A percentile compares a stretch with the other conserved stretches of the same genome.
phyloP scores from a whole-genome alignment of 2,329 filamentous ascomycete genomes.

The Colletotrichum kahawae region DNA sequence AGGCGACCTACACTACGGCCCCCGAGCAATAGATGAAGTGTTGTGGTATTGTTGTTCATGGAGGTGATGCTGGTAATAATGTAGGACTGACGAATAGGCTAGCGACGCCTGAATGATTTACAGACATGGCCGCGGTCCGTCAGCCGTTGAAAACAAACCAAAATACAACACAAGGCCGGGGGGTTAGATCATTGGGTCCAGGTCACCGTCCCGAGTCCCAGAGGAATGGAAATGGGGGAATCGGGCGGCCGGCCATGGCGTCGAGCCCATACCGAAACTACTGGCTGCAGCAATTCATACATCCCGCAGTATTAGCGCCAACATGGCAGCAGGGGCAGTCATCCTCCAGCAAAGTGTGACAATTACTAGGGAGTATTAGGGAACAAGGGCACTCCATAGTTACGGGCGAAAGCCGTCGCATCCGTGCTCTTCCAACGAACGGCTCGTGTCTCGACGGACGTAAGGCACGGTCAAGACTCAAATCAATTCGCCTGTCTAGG shows the following conservation, averaged over 20 bases:
- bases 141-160: not conserved
- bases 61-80: not conserved
- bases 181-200: not conserved
- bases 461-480: not conserved
- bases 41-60: not conserved
- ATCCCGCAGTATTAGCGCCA: not conserved
- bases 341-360: not conserved
- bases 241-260: not conserved
- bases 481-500: not conserved
- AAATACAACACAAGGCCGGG: not conserved
- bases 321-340: not conserved
- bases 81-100: not conserved
- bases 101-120: not conserved
- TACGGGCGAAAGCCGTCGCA: conserved; percentile 5
- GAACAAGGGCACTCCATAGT: not conserved
- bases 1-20: not conserved
- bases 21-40: not conserved
- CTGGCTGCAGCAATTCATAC: not conserved
- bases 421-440: not conserved
- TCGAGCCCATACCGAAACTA: not conserved
- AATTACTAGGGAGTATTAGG: not conserved
- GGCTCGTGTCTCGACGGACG: not conserved
- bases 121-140: not conserved
- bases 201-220: not conserved
- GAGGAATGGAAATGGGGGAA: not conserved